Evolutionary conservation across 371 early-diverging fungal genomes (phyloP).

Genomic region (Syncephalastrum racemosum): DNA sequence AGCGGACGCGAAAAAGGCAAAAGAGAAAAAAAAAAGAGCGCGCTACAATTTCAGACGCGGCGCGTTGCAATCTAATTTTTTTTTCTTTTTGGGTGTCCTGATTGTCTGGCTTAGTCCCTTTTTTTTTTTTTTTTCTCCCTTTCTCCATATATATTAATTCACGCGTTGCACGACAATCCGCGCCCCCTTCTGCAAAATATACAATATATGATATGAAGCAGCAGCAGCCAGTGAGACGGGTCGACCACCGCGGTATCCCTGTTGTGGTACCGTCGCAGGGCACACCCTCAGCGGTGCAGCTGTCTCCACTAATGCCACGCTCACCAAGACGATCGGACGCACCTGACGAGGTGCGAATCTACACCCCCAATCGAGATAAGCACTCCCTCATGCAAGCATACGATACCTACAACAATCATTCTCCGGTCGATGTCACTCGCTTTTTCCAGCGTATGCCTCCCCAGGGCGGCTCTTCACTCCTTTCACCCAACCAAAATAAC

Average conservation of each 20-base stretch:
- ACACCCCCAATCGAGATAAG: slow-evolving; percentile 7
- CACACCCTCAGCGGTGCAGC: not conserved
- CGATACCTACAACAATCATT: slow-evolving; percentile 9
- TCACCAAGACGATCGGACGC: slow-evolving; percentile 4
- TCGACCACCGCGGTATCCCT: slow-evolving; percentile 24
- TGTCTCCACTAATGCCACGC: not conserved
- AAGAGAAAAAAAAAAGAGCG: too few relatives aligned
- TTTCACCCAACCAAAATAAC: not conserved
- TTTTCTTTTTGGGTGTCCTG: too few relatives aligned
- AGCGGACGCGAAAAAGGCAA: too few relatives aligned
- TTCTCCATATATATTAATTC: too few relatives aligned
- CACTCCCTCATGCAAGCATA: slow-evolving; percentile 17
- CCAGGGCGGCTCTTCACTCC: not conserved
- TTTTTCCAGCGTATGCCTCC: slow-evolving; percentile 9
- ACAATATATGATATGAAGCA: too few relatives aligned
- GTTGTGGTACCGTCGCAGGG: slow-evolving; percentile 10
- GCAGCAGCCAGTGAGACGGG: not conserved
- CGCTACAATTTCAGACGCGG: too few relatives aligned
- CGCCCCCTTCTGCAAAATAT: too few relatives aligned
- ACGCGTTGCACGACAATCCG: too few relatives aligned
- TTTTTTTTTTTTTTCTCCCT: too few relatives aligned
- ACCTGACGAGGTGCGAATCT: slow-evolving; percentile 23
- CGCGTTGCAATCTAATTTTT: too few relatives aligned
- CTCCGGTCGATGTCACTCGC: slow-evolving; percentile 11
- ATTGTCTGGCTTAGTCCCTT: too few relatives aligned